phyloP scores from a whole-genome alignment of 345 rosid species.

The Eucalyptus regnans region DNA sequence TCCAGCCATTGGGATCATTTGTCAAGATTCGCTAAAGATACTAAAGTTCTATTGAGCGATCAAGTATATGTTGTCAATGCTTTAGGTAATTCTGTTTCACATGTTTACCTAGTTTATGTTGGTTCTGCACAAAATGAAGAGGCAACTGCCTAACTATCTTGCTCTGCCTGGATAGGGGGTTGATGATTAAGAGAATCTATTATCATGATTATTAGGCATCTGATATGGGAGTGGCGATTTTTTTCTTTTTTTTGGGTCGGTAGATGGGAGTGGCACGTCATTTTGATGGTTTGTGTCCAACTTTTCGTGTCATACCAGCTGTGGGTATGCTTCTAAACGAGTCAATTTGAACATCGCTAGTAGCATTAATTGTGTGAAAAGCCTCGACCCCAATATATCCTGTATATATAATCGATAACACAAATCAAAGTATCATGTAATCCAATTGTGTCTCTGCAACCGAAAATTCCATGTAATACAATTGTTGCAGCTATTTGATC shows the following conservation, averaged over 20 bases:
- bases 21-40: slow-evolving; percentile 47
- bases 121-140: neutral
- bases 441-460: neutral
- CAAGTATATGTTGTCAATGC: slow-evolving; percentile 65
- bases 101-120: neutral
- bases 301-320: neutral
- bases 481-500: neutral
- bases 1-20: slow-evolving; percentile 19
- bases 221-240: neutral
- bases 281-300: neutral
- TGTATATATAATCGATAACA: neutral
- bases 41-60: slow-evolving; percentile 47
- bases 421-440: neutral
- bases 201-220: neutral
- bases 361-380: neutral
- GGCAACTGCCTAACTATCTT: neutral
- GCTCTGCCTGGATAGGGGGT: neutral
- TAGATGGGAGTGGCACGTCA: neutral
- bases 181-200: neutral
- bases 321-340: neutral
- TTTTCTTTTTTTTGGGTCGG: too few species aligned
- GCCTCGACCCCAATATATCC: neutral
- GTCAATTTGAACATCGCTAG: neutral
- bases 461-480: neutral
- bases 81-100: slow-evolving; percentile 39